phyloP scores from a whole-genome alignment of 1,139 yeast species.

The Williopsis jadinii region DNA sequence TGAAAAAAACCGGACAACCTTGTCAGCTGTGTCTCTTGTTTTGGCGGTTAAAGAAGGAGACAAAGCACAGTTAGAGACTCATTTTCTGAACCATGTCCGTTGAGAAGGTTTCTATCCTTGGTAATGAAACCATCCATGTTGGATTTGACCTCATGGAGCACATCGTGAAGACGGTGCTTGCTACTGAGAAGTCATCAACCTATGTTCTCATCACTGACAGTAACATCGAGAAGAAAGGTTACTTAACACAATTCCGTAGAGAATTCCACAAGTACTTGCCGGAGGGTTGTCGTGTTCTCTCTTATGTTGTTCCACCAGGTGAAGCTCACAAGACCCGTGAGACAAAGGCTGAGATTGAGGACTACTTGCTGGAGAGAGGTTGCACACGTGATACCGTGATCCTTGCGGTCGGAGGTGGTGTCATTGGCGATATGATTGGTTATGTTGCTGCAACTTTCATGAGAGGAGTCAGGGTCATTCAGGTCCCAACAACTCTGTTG shows the following conservation, averaged over 20 bases:
- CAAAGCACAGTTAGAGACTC: background rate
- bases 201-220: conserved; percentile 88
- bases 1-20: no score
- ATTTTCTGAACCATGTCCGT: conserved; percentile 7
- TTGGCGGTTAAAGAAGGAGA: no score
- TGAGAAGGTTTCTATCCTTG: conserved; percentile 63
- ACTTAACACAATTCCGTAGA: conserved; percentile 35
- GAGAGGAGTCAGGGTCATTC: conserved; percentile 95
- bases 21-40: no score
- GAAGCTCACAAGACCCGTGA: conserved; percentile 84
- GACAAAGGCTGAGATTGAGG: conserved; percentile 92
- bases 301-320: conserved; percentile 83
- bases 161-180: conserved; percentile 62
- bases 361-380: conserved; percentile 73
- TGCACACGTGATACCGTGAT: conserved; percentile 96
- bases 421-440: conserved; percentile 98
- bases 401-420: conserved; percentile 97
- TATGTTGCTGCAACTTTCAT: conserved; percentile 97
- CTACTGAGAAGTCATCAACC: conserved; percentile 70
- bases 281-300: conserved; percentile 52
- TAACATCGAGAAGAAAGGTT: conserved; percentile 66
- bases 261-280: conserved; percentile 35
- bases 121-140: conserved; percentile 79
- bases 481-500: conserved; percentile 86
- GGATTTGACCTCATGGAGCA: conserved; percentile 80